Evolutionary conservation across 306 rosid genomes (phyloP), one percentile per base, ranked within the genome.

Genomic region (Calophaca sinica): DNA sequence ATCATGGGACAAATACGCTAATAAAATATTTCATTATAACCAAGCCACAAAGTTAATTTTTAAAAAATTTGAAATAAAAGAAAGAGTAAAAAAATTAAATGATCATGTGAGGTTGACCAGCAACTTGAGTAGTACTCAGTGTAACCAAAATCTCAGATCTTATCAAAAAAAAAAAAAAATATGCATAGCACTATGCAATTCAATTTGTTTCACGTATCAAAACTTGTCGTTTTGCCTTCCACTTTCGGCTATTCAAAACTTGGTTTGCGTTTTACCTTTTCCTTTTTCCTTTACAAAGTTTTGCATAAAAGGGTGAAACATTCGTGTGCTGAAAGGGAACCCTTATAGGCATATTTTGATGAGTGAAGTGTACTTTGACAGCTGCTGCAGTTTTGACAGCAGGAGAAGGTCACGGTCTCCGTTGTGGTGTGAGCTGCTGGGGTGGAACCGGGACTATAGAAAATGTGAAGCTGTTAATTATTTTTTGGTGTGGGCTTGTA

Each of bases 181-280:
- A 2, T 12, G 8, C 13, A n/a, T 13, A 6, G 13, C 4, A 13
- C 29, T 51, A n/a, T 31, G 63, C 31, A 57, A 33, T 33, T 33
- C 36, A 14, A 61, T 38, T 46, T 57, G 64, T 48, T 50, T 62
- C 29, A 50, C 29, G 32, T 9, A 62, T 86, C 60, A 36, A 69
- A 35, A 46, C 71, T 64, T 79, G 64, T 77, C 77, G 62, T 62
- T 86, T 81, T 72, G 59, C 77, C 85, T 81, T 81, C 86, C 83
- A 62, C 61, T 80, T 75, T 73, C 63, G 76, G 69, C 86, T 74
- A 70, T 72, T 75, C 9, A 69, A 20, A 69, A 20, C 12, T 65
- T 64, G 15, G 31, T 10, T 10, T 73, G 51, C 35, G 35, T n/a
- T 44, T 7, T 12, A 14, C 52, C 74, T 73, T 66, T 32, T 26